phyloP scores from a whole-genome alignment of 371 early-diverging fungal species.

The Rhizopus delemar region DNA sequence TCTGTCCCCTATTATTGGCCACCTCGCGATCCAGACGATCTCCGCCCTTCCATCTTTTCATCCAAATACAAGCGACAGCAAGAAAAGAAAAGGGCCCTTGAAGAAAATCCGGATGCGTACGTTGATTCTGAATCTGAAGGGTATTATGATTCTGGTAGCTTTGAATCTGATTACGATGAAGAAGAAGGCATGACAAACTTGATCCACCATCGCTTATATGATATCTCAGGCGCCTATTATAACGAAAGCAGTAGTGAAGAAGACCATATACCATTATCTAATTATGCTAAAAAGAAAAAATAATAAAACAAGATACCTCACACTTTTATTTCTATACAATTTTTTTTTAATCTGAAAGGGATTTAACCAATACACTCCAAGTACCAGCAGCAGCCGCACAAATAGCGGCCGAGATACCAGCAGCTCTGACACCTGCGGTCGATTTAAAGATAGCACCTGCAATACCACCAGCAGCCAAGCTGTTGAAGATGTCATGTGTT shows the following conservation, averaged over 20 bases:
- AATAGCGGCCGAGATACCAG: slow-evolving; percentile 59
- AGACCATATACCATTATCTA: slow-evolving; percentile 20
- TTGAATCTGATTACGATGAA: slow-evolving; percentile 39
- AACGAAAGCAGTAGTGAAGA: slow-evolving; percentile 17
- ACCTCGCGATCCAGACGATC: slow-evolving; percentile 42
- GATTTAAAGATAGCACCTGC: slow-evolving; percentile 81
- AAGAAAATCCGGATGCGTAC: slow-evolving; percentile 28
- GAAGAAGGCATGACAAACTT: slow-evolving; percentile 29
- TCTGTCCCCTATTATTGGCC: slow-evolving; percentile 37
- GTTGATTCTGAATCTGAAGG: slow-evolving; percentile 19
- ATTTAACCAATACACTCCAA: slow-evolving; percentile 41
- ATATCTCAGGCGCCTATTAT: slow-evolving; percentile 29
- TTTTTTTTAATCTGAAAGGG: not conserved
- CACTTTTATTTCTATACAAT: not conserved
- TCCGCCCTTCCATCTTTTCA: slow-evolving; percentile 41
- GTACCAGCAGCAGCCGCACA: slow-evolving; percentile 60
- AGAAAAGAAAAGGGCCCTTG: slow-evolving; percentile 19
- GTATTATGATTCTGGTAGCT: slow-evolving; percentile 46
- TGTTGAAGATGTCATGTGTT: slow-evolving; percentile 65
- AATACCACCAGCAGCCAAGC: slow-evolving; percentile 72
- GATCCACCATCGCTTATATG: slow-evolving; percentile 24
- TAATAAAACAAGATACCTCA: slow-evolving; percentile 1
- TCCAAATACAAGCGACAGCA: slow-evolving; percentile 39
- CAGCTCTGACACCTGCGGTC: slow-evolving; percentile 52
- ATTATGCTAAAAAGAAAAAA: slow-evolving; percentile 16